Evolutionary conservation across 306 rosid species (phyloP).

Genomic region (Pterocarpus santalinus): DNA sequence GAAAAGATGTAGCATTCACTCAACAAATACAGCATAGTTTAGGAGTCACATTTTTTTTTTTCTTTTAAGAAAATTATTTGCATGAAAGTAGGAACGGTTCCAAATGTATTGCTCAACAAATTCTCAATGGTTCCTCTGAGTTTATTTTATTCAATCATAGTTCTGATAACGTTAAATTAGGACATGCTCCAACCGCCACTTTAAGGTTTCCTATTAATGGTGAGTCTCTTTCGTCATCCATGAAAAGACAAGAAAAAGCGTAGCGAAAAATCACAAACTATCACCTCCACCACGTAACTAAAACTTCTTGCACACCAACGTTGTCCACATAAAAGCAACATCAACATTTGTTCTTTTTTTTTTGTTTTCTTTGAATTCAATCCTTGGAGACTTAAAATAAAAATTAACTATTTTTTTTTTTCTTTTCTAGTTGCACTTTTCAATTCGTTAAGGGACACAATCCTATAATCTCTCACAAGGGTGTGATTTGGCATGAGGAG

Average conservation of each 20-base stretch:
- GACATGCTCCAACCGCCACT: background rate
- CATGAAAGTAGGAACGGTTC: background rate
- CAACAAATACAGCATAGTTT: background rate
- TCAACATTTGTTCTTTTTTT: background rate
- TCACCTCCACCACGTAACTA: conserved; percentile 11
- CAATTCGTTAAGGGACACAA: conserved; percentile 19
- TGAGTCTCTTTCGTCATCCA: background rate
- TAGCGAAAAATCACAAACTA: background rate
- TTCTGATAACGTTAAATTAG: background rate
- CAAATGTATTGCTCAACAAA: background rate
- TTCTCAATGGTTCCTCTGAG: background rate
- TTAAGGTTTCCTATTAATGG: background rate
- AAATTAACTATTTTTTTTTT: background rate
- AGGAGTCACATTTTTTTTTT: background rate
- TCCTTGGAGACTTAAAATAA: background rate
- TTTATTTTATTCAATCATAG: background rate
- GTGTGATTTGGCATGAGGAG: conserved; percentile 8
- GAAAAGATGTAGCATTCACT: background rate
- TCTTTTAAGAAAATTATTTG: background rate
- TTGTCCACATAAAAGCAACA: conserved; percentile 23
- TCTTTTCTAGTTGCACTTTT: background rate
- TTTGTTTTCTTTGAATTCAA: conserved; percentile 16
- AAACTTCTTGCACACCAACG: conserved; percentile 11
- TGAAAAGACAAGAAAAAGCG: background rate
- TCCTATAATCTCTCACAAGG: background rate